Conservation (phyloP, 1,284 basidiomycete genomes). For the Mycena citricolor region DNA sequence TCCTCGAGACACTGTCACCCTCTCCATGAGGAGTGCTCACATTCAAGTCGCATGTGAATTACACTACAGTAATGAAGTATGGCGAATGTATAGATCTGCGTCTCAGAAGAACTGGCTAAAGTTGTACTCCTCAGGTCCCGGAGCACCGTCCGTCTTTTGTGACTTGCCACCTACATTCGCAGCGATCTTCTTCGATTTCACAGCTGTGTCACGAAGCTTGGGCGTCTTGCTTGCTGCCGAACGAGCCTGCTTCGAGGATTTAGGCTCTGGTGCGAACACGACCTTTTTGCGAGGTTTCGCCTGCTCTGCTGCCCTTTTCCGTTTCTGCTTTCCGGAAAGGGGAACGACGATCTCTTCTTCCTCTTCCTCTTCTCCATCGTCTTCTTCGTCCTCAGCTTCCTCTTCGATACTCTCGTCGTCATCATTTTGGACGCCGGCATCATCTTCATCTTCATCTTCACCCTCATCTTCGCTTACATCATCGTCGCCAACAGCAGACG, state of each 20-base stretch:
- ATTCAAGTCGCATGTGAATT: too few species aligned
- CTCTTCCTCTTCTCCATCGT: constrained; percentile 34
- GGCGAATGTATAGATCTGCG: too few species aligned
- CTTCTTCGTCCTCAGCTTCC: constrained; percentile 26
- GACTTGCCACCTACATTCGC: constrained; percentile 18
- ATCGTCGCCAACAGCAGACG: constrained; percentile 28
- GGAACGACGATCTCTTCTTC: constrained; percentile 32
- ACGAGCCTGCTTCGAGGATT: constrained; percentile 21
- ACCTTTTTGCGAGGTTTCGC: constrained; percentile 25
- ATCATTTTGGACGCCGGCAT: constrained; percentile 26
- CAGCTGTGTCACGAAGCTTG: constrained; percentile 1
- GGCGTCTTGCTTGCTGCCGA: constrained; percentile 8
- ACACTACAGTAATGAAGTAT: too few species aligned
- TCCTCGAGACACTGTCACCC: too few species aligned
- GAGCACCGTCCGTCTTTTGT: constrained; percentile 7
- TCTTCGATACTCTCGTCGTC: constrained; percentile 30
- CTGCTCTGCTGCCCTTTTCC: constrained; percentile 39
- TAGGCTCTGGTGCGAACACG: constrained; percentile 23
- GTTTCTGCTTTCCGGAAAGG: constrained; percentile 47
- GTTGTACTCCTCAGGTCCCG: constrained; percentile 19
- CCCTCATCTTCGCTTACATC: constrained; percentile 36
- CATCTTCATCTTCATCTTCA: constrained; percentile 31
- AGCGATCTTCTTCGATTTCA: constrained; percentile 15
- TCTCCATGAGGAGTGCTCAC: too few species aligned
- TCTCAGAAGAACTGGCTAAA: constrained; percentile 23